These are phyloP conservation scores for Saccharomycopsis vini DNA, from an alignment of 805 yeast species.

Conservation along the genomic window DNA sequence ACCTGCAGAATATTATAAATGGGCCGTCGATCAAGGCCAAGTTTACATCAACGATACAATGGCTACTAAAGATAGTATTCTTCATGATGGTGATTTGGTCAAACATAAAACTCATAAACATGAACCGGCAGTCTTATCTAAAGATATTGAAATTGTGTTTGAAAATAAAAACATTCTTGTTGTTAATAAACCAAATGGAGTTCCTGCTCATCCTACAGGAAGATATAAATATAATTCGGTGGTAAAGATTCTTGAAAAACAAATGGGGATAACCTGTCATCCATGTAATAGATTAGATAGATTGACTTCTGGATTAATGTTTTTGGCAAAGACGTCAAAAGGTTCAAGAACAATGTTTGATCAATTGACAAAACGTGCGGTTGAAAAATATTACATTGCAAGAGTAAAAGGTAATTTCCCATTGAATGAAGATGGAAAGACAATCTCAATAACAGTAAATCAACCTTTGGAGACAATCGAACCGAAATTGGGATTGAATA, in stretches of 20 bases:
- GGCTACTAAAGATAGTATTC: slow-evolving; percentile 55
- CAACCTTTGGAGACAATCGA: slow-evolving; percentile 61
- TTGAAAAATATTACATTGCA: slow-evolving; percentile 77
- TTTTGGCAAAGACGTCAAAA: slow-evolving; percentile 71
- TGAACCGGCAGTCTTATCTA: slow-evolving; percentile 71
- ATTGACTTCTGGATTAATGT: slow-evolving; percentile 88
- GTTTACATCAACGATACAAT: slow-evolving; percentile 60
- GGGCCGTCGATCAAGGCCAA: slow-evolving; percentile 49
- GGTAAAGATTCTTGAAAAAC: slow-evolving; percentile 67
- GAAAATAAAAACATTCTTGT: slow-evolving; percentile 72
- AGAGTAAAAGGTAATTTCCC: slow-evolving; percentile 86
- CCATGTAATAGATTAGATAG: slow-evolving; percentile 87
- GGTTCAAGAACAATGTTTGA: slow-evolving; percentile 71
- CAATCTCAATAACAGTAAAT: slow-evolving; percentile 45
- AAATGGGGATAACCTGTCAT: slow-evolving; percentile 55
- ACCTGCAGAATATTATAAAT: slow-evolving; percentile 54
- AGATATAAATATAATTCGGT: slow-evolving; percentile 67
- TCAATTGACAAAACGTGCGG: slow-evolving; percentile 58
- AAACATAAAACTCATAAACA: slow-evolving; percentile 77
- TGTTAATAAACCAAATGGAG: slow-evolving; percentile 88
- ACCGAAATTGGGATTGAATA: slow-evolving; percentile 64
- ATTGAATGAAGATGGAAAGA: background rate
- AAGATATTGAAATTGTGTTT: slow-evolving; percentile 47
- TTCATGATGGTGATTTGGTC: slow-evolving; percentile 76
- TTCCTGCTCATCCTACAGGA: slow-evolving; percentile 96